Evolutionary conservation across 139 green algal species (phyloP).

Genomic region (Mesotaenium endlicherianum): DNA sequence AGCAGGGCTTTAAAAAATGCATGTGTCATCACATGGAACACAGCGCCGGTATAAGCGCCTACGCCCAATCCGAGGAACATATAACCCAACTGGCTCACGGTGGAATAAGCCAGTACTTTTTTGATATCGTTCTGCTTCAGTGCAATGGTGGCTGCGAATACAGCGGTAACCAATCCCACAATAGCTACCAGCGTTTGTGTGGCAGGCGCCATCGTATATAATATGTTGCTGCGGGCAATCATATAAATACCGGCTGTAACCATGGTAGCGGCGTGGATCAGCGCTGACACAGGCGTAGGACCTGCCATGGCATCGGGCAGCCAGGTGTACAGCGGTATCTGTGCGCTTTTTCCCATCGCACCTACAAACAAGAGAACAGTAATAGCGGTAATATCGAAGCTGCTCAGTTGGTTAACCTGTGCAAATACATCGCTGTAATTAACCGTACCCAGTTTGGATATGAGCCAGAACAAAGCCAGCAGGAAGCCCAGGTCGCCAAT

Average conservation of each 20-base stretch:
- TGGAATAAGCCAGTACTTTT: background rate
- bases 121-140: background rate
- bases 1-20: background rate
- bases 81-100: background rate
- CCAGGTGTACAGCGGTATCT: slow-evolving; percentile 65
- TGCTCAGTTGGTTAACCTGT: too few relatives aligned
- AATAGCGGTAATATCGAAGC: slow-evolving; percentile 55
- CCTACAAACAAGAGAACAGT: slow-evolving; percentile 15
- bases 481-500: background rate
- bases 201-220: background rate
- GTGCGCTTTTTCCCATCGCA: slow-evolving; percentile 12
- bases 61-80: background rate
- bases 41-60: background rate
- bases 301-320: slow-evolving; percentile 72
- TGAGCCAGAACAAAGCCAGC: background rate
- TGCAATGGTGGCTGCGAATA: background rate
- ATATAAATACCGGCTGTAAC: slow-evolving; percentile 72
- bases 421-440: slow-evolving; percentile 65
- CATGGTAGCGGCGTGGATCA: slow-evolving; percentile 72
- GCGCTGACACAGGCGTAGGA: slow-evolving; percentile 69
- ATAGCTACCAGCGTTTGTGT: background rate
- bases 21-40: background rate
- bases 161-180: background rate
- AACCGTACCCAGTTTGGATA: background rate
- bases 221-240: background rate